Conservation (phyloP, 352 stramenopile genomes). For the Pythium volutum region DNA sequence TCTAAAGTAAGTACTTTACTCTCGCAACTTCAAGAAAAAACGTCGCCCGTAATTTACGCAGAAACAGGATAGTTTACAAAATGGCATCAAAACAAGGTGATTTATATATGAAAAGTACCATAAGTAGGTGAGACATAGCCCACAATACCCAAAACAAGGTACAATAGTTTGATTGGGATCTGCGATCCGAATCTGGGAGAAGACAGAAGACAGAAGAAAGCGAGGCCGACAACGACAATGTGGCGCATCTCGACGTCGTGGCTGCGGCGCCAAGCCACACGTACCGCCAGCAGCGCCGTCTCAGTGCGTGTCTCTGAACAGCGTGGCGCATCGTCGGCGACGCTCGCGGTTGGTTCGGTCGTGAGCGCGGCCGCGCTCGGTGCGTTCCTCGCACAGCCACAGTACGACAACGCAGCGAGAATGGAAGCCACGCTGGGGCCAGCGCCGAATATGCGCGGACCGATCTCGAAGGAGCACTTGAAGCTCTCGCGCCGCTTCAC, state of each 20-base stretch:
- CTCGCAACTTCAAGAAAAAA: constrained; percentile 25
- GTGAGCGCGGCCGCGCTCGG: constrained; percentile 6
- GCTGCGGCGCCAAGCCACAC: constrained; percentile 15
- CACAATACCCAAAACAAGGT: neutral
- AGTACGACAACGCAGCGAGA: neutral
- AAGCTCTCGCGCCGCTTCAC: constrained; percentile 59
- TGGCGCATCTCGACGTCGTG: constrained; percentile 15
- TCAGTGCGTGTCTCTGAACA: neutral
- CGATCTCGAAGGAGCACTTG: constrained; percentile 26
- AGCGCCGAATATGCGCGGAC: neutral
- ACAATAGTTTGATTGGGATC: neutral
- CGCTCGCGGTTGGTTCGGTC: constrained; percentile 7
- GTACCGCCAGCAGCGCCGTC: neutral
- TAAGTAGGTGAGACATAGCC: neutral
- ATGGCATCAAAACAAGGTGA: constrained; percentile 4
- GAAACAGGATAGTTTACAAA: constrained; percentile 4
- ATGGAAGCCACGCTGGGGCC: neutral
- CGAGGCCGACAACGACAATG: constrained; percentile 10
- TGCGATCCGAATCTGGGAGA: constrained; percentile 1
- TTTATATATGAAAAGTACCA: neutral
- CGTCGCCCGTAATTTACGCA: constrained; percentile 8
- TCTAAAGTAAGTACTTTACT: constrained; percentile 15
- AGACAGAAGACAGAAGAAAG: neutral
- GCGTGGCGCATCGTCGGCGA: neutral
- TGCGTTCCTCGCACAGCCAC: neutral